Conservation (phyloP, 352 stramenopile species). For the Pythium myriotylum region DNA sequence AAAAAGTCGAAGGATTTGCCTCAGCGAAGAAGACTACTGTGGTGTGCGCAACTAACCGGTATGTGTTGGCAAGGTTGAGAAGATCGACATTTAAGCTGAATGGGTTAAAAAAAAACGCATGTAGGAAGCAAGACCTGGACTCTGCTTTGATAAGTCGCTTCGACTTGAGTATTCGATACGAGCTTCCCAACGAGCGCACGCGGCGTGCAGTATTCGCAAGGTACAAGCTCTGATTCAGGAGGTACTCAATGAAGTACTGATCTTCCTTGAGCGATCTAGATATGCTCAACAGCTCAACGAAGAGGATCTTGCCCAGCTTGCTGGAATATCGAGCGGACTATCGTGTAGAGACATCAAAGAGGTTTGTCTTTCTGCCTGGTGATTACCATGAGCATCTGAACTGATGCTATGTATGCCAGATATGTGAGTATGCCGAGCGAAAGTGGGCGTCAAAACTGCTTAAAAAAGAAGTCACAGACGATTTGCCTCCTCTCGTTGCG, state of each 20-base stretch:
- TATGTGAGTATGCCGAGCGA: slow-evolving; percentile 92
- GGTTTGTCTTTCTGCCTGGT: slow-evolving; percentile 31
- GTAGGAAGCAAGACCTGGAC: slow-evolving; percentile 93
- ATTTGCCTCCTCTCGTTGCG: slow-evolving; percentile 63
- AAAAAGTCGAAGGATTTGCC: slow-evolving; percentile 93
- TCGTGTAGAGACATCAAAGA: slow-evolving; percentile 95
- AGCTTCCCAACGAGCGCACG: slow-evolving; percentile 84
- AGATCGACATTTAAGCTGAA: too few species aligned
- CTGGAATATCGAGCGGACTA: slow-evolving; percentile 76
- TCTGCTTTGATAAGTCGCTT: slow-evolving; percentile 93
- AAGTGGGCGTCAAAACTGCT: slow-evolving; percentile 92
- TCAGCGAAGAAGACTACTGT: slow-evolving; percentile 92
- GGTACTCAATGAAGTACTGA: neutral
- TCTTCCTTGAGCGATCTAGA: slow-evolving; percentile 24
- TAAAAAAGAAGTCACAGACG: slow-evolving; percentile 78
- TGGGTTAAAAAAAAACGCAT: too few species aligned
- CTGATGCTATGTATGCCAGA: slow-evolving; percentile 34
- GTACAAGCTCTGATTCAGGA: slow-evolving; percentile 34
- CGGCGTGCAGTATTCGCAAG: slow-evolving; percentile 87
- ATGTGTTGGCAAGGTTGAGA: neutral
- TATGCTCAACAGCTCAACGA: slow-evolving; percentile 90
- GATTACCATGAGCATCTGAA: neutral
- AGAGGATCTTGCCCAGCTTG: slow-evolving; percentile 78
- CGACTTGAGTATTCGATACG: slow-evolving; percentile 92
- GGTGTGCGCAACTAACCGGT: slow-evolving; percentile 92